A percentile compares a stretch with the other conserved stretches of the same genome.
Evolutionary conservation across 1,284 basidiomycete genomes (phyloP).

Genomic region (Ceraceosorus guamensis): DNA sequence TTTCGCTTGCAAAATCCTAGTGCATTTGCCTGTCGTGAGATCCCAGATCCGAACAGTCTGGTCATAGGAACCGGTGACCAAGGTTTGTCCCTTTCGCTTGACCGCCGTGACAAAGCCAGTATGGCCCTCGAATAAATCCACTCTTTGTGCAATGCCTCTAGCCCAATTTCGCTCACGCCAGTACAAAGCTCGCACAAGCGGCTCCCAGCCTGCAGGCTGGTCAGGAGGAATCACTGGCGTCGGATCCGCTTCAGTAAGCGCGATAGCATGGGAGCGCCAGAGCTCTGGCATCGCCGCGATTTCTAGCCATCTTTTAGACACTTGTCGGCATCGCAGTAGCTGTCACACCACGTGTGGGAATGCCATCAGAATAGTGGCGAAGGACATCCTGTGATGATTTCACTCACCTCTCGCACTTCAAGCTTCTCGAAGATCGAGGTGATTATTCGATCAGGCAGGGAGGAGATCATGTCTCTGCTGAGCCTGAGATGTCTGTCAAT

Average conservation of each 20-base stretch:
- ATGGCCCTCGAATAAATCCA: constrained; percentile 72
- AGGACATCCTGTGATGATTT: constrained; percentile 47
- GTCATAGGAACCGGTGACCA: constrained; percentile 82
- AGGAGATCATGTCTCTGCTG: constrained; percentile 71
- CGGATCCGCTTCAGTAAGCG: constrained; percentile 68
- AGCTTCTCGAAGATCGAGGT: constrained; percentile 63
- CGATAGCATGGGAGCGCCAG: constrained; percentile 69
- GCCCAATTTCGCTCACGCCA: constrained; percentile 78
- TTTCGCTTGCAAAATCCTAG: constrained; percentile 71
- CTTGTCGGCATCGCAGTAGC: constrained; percentile 51
- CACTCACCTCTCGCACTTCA: constrained; percentile 59
- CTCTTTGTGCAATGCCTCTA: constrained; percentile 60
- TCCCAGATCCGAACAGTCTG: constrained; percentile 53
- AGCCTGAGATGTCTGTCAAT: constrained; percentile 72
- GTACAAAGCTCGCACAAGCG: constrained; percentile 70
- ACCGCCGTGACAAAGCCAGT: constrained; percentile 80
- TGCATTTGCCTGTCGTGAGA: constrained; percentile 63
- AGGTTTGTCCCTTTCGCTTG: constrained; percentile 59
- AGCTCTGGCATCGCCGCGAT: constrained; percentile 64
- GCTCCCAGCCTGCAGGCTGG: constrained; percentile 51
- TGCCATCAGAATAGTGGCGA: constrained; percentile 48
- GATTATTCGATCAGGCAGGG: constrained; percentile 62
- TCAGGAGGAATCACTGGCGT: constrained; percentile 37
- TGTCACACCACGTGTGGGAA: no score
- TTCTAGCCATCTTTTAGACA: constrained; percentile 68